Conservation (phyloP, 192 early-diverging fungal species). For the Coemansia sp. region DNA sequence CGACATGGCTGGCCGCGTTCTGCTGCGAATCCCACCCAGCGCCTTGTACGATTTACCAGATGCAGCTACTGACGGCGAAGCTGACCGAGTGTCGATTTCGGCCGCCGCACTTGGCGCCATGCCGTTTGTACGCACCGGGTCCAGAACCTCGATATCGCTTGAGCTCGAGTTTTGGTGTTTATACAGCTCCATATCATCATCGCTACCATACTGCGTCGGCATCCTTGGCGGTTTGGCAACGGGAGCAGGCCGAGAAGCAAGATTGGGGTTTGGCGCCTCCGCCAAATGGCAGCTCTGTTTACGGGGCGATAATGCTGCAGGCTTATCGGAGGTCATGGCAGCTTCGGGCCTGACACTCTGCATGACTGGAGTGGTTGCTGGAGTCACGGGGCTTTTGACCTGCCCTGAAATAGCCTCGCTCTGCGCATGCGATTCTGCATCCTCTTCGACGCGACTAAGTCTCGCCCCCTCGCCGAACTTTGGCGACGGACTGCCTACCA, state of each 20-base stretch:
- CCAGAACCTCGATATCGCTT: slow-evolving; percentile 22
- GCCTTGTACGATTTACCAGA: background rate
- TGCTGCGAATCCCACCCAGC: slow-evolving; percentile 38
- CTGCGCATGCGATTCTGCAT: slow-evolving; percentile 27
- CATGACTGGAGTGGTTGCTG: background rate
- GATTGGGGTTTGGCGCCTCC: too few species aligned
- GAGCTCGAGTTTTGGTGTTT: slow-evolving; percentile 14
- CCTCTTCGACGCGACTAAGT: background rate
- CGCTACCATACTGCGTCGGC: background rate
- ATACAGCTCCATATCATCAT: slow-evolving; percentile 3
- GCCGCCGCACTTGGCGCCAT: background rate
- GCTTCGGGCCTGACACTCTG: too few species aligned
- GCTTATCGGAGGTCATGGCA: too few species aligned
- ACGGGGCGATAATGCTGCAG: too few species aligned
- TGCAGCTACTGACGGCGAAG: background rate
- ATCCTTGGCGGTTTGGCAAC: background rate
- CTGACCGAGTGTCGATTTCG: background rate
- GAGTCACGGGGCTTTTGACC: slow-evolving; percentile 8
- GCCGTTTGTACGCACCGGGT: slow-evolving; percentile 14
- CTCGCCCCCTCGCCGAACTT: background rate
- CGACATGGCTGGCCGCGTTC: slow-evolving; percentile 13
- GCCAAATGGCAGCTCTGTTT: too few species aligned
- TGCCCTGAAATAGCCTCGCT: slow-evolving; percentile 29
- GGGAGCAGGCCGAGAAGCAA: background rate
- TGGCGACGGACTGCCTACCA: slow-evolving; percentile 1